A percentile compares a stretch with the other conserved stretches of the same genome.
Conservation (phyloP, 257 asterid species). For the Perilla frutescens region DNA sequence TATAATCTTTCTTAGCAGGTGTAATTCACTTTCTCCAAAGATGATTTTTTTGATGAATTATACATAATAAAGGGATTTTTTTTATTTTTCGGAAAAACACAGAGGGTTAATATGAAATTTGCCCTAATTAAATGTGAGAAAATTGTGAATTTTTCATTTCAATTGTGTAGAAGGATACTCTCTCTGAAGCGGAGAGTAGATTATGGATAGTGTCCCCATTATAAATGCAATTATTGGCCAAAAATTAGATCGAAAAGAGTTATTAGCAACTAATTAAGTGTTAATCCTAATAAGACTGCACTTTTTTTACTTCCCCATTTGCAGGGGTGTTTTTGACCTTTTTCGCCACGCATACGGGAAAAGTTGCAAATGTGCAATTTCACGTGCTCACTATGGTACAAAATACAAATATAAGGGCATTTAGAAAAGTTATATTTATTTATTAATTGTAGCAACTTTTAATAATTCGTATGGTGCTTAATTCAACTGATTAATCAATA, state of each 20-base stretch:
- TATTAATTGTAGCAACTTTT: not conserved
- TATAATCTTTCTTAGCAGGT: too few relatives aligned
- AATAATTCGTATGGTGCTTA: not conserved
- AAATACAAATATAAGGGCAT: not conserved
- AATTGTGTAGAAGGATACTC: too few relatives aligned
- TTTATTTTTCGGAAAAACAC: too few relatives aligned
- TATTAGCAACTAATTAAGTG: conserved; percentile 12
- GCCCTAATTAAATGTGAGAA: too few relatives aligned
- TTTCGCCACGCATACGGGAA: not conserved
- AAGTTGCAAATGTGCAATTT: conserved; percentile 10
- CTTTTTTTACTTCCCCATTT: conserved; percentile 20
- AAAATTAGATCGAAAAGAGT: not conserved
- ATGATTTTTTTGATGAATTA: too few relatives aligned
- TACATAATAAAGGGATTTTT: too few relatives aligned
- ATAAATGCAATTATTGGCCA: conserved; percentile 8
- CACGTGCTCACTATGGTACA: not conserved
- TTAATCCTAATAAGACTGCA: conserved; percentile 35
- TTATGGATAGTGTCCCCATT: not conserved
- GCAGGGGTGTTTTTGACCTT: not conserved
- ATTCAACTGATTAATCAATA: not conserved
- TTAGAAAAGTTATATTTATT: not conserved
- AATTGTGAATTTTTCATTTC: too few relatives aligned
- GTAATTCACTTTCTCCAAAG: too few relatives aligned
- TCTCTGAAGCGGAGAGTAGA: too few relatives aligned
- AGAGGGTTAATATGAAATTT: too few relatives aligned